Conservation (phyloP, 805 yeast genomes). For the Kazachstania kunashirensis region DNA sequence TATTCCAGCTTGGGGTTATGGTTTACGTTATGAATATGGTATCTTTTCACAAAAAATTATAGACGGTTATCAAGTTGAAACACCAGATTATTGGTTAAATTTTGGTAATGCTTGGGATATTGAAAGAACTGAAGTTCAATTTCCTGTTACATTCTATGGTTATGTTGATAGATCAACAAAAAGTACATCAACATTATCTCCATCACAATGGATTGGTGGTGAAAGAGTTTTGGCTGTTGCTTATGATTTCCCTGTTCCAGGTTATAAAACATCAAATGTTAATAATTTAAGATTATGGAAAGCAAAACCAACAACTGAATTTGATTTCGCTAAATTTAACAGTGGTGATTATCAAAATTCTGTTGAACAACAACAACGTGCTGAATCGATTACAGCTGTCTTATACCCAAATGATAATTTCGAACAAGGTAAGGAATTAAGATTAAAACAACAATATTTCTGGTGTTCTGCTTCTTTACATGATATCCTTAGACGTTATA, state of each 20-base stretch:
- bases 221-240: constrained; percentile 86
- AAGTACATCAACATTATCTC: constrained; percentile 43
- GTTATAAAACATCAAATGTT: constrained; percentile 71
- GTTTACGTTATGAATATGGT: constrained; percentile 87
- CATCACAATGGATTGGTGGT: constrained; percentile 76
- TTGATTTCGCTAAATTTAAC: constrained; percentile 84
- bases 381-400: constrained; percentile 87
- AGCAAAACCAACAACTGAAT: constrained; percentile 81
- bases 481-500: constrained; percentile 83
- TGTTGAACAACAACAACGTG: constrained; percentile 74
- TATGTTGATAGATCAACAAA: constrained; percentile 49
- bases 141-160: constrained; percentile 88
- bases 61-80: constrained; percentile 88
- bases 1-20: constrained; percentile 95
- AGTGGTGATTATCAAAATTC: constrained; percentile 84
- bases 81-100: constrained; percentile 90
- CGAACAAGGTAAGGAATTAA: constrained; percentile 79
- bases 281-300: constrained; percentile 88
- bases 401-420: constrained; percentile 91
- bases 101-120: constrained; percentile 92
- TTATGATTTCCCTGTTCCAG: constrained; percentile 88
- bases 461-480: constrained; percentile 94
- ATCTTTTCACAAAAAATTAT: constrained; percentile 82
- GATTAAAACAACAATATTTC: constrained; percentile 91
- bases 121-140: constrained; percentile 73